Percentiles rank a stretch among this genome's conserved stretches.
phyloP scores from a whole-genome alignment of 108 stramenopile species.

The Asterionellopsis glacialis region DNA sequence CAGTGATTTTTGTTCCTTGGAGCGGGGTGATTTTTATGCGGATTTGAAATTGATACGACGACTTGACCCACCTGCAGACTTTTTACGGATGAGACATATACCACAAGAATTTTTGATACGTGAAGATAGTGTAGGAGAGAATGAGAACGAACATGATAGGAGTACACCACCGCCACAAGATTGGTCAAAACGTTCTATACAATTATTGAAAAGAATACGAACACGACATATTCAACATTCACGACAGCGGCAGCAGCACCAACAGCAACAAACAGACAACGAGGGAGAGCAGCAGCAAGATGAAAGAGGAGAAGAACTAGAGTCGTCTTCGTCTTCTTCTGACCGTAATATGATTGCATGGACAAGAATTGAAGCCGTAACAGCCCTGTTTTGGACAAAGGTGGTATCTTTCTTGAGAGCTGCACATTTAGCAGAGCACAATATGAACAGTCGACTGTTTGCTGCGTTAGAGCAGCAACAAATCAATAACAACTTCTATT shows the following conservation, averaged over 20 bases:
- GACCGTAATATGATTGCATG: conserved; percentile 7
- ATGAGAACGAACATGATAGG: conserved; percentile 32
- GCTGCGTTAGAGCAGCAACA: background rate
- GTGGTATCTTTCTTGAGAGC: conserved; percentile 43
- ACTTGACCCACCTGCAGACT: conserved; percentile 74
- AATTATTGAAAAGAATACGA: conserved; percentile 36
- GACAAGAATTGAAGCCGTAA: conserved; percentile 29
- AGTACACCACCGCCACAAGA: background rate
- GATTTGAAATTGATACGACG: conserved; percentile 35
- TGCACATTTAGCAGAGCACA: background rate
- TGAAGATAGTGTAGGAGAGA: conserved; percentile 10
- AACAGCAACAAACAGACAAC: conserved; percentile 3
- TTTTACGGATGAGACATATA: conserved; percentile 75
- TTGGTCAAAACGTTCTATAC: conserved; percentile 33
- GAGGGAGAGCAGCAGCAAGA: conserved; percentile 12
- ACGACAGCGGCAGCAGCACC: background rate
- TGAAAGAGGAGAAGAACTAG: conserved; percentile 10
- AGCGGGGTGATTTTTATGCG: conserved; percentile 41
- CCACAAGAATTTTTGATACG: conserved; percentile 39
- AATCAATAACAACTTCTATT: conserved; percentile 5
- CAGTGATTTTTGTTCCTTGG: conserved; percentile 45
- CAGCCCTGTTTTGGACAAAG: conserved; percentile 51
- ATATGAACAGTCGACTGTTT: background rate
- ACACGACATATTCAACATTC: conserved; percentile 21
- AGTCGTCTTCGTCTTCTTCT: background rate